These are phyloP conservation scores for Pilaira anomala DNA, from an alignment of 192 early-diverging fungal species.

Conservation along the genomic window DNA sequence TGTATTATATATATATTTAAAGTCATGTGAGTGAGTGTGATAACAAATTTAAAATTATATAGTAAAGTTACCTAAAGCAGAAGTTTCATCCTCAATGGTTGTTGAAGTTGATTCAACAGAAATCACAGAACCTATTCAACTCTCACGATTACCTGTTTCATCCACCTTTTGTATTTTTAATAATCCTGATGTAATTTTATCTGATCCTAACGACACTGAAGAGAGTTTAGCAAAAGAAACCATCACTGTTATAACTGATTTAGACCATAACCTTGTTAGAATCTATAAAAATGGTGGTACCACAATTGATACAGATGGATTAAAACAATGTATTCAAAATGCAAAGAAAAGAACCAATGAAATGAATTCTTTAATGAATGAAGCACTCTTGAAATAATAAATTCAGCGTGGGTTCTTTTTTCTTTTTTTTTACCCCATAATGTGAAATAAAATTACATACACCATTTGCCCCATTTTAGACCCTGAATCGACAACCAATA, in stretches of 20 bases:
- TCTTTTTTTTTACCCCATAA: too few species aligned
- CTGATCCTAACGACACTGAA: slow-evolving; percentile 74
- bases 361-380: slow-evolving; percentile 21
- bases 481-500: too few species aligned
- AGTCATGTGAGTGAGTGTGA: neutral
- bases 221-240: slow-evolving; percentile 53
- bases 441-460: too few species aligned
- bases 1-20: neutral
- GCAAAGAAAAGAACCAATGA: slow-evolving; percentile 47
- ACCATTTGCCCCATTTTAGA: too few species aligned
- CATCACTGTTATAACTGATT: slow-evolving; percentile 58
- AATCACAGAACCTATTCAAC: slow-evolving; percentile 39
- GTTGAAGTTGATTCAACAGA: slow-evolving; percentile 55
- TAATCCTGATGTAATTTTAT: slow-evolving; percentile 44
- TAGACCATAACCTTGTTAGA: slow-evolving; percentile 45
- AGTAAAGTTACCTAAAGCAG: slow-evolving; percentile 73
- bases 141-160: slow-evolving; percentile 51
- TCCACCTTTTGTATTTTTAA: slow-evolving; percentile 68
- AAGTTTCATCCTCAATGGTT: slow-evolving; percentile 62
- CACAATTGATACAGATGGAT: slow-evolving; percentile 34
- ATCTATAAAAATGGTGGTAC: slow-evolving; percentile 57
- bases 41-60: neutral
- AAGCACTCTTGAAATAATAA: neutral
- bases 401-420: neutral
- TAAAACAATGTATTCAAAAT: slow-evolving; percentile 43